These are phyloP conservation scores for Vigna unguiculata DNA, from an alignment of 306 rosid genomes.

Conservation along the genomic window DNA sequence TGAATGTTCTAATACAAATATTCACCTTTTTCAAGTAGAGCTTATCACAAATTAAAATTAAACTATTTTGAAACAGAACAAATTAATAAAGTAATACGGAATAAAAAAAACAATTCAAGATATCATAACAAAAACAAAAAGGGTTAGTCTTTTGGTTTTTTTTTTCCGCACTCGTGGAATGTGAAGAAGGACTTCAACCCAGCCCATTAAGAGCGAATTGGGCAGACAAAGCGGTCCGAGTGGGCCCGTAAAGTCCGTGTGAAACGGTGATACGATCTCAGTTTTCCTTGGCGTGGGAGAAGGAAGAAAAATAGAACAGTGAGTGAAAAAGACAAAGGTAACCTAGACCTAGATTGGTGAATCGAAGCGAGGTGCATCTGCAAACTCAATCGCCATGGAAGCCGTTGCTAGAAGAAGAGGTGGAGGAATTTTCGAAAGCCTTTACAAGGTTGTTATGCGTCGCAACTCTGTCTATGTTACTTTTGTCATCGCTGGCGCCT, in stretches of 20 bases:
- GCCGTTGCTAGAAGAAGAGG: conserved; percentile 63
- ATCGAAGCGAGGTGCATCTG: conserved; percentile 29
- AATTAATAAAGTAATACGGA: neutral
- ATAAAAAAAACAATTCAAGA: neutral
- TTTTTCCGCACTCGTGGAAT: neutral
- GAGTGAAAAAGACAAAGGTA: neutral
- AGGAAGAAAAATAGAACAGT: neutral
- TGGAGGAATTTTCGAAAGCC: conserved; percentile 80
- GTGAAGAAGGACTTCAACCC: neutral
- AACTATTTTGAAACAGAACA: neutral
- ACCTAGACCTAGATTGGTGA: conserved; percentile 27
- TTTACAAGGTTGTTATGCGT: conserved; percentile 87
- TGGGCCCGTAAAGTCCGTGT: conserved; percentile 22
- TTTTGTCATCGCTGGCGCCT: conserved; percentile 92
- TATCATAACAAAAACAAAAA: neutral
- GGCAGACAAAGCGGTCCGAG: neutral
- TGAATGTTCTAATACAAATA: too few species aligned
- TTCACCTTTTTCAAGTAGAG: neutral
- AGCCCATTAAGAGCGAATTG: neutral
- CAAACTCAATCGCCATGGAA: conserved; percentile 54
- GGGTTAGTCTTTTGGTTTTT: neutral
- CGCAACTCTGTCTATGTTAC: conserved; percentile 87
- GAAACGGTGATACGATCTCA: conserved; percentile 2
- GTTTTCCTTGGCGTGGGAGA: neutral
- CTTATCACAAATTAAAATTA: neutral